Evolutionary conservation across 495 filamentous ascomycete species (phyloP), one percentile per base, ranked within the genome.

Genomic region (Podospora anserina): DNA sequence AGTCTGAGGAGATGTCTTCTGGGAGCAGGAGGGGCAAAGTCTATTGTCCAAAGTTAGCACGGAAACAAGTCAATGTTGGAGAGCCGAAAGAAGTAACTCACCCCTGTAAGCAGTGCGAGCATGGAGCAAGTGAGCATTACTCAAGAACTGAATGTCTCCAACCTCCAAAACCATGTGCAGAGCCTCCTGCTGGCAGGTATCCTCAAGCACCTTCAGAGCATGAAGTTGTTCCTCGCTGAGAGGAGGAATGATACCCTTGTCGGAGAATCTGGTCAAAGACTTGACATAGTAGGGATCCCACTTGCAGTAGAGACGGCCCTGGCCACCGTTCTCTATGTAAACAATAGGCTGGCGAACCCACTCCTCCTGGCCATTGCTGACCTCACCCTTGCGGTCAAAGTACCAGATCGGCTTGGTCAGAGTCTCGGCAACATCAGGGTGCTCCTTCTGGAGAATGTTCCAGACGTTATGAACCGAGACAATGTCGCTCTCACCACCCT

Each of bases 381-480:
- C 88, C 80, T 96, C 93, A 57, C 93, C 93, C 79, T 97, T 97
- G 69, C 93, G 91, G 77, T 97, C 93, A 75, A 97, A 95, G 80
- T 95, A 96, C 93, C 93, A 97, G 72, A 90, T 88, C 0, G 92
- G 92, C 67, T 88, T 79, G 2, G 89, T 89, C 62, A 97, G 82
- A 39, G 87, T 87, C 78, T 89, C 85, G 0, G 91, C 86, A 7
- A 96, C 89, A 70, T 95, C 92, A 0, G 92, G 93, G 4, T 90
- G 87, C 76, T 93, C 88, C 9, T 69, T 73, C 75, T 91, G 89
- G 6, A 97, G 83, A 18, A 82, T 83, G 77, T 96, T 96, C 85
- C 89, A 97, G 67, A 97, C 89, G 66, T 90, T 80, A 77, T 97
- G 93, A 5, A 88, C 85, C 61, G 88, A 91, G 66, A 90, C 88